Evolutionary conservation across 768 basidiomycete genomes (phyloP), one percentile per base, ranked within the genome.

Genomic region (Hericium coralloides): DNA sequence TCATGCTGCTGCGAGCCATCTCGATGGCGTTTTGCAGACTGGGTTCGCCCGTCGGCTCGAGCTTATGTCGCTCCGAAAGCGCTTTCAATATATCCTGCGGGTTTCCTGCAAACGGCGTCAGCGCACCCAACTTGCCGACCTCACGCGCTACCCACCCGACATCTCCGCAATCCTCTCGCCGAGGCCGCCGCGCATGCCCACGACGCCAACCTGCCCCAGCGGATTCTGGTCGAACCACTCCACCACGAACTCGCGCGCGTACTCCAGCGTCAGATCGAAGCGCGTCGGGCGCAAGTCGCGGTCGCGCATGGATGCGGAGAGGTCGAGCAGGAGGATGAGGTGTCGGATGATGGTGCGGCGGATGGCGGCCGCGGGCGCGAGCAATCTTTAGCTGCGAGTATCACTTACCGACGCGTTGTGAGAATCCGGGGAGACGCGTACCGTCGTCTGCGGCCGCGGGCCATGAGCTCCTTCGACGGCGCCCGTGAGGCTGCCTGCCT

Each of bases 141-240:
- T 9, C 20, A 39, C 22, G 5, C 38, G n/a, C 9, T 17, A 63
- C 81, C 50, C 66, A 92, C 95, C 95, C 63, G 94, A 90, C 85
- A 99, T 90, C 59, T 93, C 89, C 2, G 91, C 83, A 43, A 98
- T 74, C 3, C 91, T 82, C 70, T 98, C 97, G 0, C 93, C 94
- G 22, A 98, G 70, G 0, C 97, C 92, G 37, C 90, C 83, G 22
- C 94, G 77, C 82, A 98, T 92, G 5, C 91, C 92, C 17, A 98
- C 92, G 31, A 98, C 74, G 1, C 94, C 95, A 61, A 99, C 91
- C 71, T 98, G 97, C 20, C 95, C 95, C 12, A 99, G 77, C 1
- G 97, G 97, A 66, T 99, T 99, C 73, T 98, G 97, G 72, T 99
- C 97, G 70, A 98, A 99, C 95, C 95, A 99, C 69, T 99, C 97